A percentile compares a stretch with the other conserved stretches of the same genome.
Evolutionary conservation across 139 green algal species (phyloP).

Genomic region (Pseudopediastrum boryanum): DNA sequence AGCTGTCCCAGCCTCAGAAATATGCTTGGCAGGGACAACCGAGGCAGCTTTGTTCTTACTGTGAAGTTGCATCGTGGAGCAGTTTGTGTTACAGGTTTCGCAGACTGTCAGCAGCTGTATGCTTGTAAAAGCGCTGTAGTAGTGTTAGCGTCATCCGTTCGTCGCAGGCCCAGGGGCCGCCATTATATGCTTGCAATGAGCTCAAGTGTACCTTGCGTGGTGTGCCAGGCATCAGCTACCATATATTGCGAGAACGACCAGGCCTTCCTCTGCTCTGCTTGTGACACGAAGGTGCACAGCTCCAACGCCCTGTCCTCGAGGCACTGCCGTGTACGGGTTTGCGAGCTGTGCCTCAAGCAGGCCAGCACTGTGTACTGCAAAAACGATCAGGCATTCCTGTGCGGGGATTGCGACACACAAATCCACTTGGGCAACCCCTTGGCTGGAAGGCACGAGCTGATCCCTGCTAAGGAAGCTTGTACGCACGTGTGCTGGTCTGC

Average conservation of each 20-base stretch:
- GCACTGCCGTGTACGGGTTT: constrained; percentile 35
- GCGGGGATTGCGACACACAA: constrained; percentile 30
- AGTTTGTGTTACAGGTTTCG: too few species aligned
- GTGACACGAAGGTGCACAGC: constrained; percentile 48
- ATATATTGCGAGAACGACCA: constrained; percentile 54
- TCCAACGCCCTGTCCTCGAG: constrained; percentile 46
- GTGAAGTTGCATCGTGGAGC: too few species aligned
- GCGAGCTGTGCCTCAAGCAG: constrained; percentile 29
- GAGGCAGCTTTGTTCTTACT: too few species aligned
- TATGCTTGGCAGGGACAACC: too few species aligned
- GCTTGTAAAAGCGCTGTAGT: too few species aligned
- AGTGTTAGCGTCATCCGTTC: too few species aligned
- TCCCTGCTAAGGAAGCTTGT: constrained; percentile 16
- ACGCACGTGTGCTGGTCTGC: too few species aligned
- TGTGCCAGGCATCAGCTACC: constrained; percentile 36
- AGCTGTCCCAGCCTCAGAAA: too few species aligned
- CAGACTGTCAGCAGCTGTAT: too few species aligned
- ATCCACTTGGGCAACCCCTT: constrained; percentile 23
- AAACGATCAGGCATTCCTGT: constrained; percentile 45
- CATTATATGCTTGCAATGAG: too few species aligned
- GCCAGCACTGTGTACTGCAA: constrained; percentile 36
- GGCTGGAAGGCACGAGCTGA: constrained; percentile 23
- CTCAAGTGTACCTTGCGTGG: constrained; percentile 25
- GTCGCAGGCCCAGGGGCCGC: too few species aligned
- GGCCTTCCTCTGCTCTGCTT: constrained; percentile 49